Evolutionary conservation across 2,329 filamentous ascomycete genomes (phyloP).

Genomic region (Colletotrichum tropicicola): DNA sequence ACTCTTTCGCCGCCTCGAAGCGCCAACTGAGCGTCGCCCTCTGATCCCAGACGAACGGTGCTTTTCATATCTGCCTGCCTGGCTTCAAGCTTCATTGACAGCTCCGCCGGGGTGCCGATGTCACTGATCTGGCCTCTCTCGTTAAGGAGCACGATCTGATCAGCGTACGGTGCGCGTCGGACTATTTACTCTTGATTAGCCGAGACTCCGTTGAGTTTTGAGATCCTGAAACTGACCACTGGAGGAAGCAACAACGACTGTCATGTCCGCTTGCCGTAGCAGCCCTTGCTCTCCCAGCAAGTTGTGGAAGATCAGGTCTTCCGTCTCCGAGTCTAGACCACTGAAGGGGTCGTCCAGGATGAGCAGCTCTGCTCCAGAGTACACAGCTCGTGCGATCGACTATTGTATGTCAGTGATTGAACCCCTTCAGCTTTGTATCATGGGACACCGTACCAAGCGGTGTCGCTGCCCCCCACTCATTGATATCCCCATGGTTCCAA

Average conservation of each 20-base stretch:
- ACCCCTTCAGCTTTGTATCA: no score
- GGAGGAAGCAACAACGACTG: not conserved
- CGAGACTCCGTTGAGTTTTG: no score
- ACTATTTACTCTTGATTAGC: not conserved
- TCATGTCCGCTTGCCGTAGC: not conserved
- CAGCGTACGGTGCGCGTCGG: not conserved
- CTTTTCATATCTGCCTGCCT: not conserved
- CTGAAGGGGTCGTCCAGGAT: slow-evolving; percentile 10
- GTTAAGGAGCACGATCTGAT: not conserved
- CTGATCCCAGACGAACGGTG: not conserved
- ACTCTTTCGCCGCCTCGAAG: no score
- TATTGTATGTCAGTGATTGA: no score
- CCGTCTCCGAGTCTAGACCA: not conserved
- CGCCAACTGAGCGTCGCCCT: no score
- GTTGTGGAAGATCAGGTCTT: not conserved
- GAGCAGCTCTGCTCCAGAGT: not conserved
- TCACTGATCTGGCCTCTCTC: not conserved
- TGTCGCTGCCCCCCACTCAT: slow-evolving; percentile 18
- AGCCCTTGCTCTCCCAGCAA: not conserved
- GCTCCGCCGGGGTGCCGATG: not conserved
- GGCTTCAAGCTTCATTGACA: not conserved
- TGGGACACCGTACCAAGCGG: slow-evolving; percentile 22
- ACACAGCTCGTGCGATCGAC: not conserved
- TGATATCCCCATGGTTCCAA: slow-evolving; percentile 44
- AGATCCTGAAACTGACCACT: not conserved